Conservation (phyloP, 73 alveolate species). For the Tetrahymena thermophila region DNA sequence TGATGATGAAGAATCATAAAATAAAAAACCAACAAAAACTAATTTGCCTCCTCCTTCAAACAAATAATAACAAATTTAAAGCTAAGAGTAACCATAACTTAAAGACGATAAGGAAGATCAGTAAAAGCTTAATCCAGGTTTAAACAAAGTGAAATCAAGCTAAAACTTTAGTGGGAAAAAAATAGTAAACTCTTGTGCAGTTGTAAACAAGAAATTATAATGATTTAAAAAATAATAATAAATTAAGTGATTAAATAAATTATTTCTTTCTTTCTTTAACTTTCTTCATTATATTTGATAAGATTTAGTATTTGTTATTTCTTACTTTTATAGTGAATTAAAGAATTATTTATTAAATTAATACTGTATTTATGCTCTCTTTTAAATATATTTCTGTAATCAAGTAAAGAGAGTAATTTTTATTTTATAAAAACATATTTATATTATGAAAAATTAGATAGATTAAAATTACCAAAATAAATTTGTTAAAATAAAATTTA, state of each 20-base stretch:
- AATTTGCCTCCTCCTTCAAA: background rate
- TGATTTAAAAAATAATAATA: background rate
- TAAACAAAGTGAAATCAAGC: background rate
- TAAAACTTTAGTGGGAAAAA: background rate
- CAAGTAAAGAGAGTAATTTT: too few species aligned
- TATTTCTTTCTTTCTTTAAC: too few species aligned
- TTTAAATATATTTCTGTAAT: too few species aligned
- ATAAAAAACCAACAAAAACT: background rate
- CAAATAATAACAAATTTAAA: background rate
- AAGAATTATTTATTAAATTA: too few species aligned
- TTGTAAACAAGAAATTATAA: background rate
- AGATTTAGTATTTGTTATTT: too few species aligned
- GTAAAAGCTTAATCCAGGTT: background rate
- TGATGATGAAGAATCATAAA: background rate
- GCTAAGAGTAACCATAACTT: background rate
- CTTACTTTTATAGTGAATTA: too few species aligned
- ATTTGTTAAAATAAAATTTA: too few species aligned
- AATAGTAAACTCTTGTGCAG: background rate
- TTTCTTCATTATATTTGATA: too few species aligned
- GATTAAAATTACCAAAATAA: too few species aligned
- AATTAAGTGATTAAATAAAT: background rate
- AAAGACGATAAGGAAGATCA: background rate
- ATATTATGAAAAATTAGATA: too few species aligned
- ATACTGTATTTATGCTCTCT: too few species aligned
- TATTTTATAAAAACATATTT: too few species aligned